Percentiles rank a stretch among this genome's conserved stretches.
phyloP scores from a whole-genome alignment of 768 basidiomycete genomes.

The Cystofilobasidium capitatum region DNA sequence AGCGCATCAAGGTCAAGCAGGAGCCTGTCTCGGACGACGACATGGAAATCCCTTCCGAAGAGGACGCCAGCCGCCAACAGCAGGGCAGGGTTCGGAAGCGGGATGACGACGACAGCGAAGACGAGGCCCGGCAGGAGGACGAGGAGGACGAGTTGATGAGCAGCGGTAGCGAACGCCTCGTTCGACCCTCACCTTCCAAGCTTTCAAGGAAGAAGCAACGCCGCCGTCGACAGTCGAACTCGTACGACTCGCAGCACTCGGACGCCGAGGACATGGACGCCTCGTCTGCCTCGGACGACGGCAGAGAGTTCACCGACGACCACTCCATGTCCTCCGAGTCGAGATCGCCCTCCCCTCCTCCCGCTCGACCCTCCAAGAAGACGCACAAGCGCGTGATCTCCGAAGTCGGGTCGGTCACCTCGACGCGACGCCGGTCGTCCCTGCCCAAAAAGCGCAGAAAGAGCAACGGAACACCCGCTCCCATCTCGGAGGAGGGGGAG shows the following conservation, averaged over 20 bases:
- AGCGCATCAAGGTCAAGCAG: neutral
- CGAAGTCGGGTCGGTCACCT: constrained; percentile 18
- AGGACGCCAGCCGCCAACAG: neutral
- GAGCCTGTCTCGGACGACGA: constrained; percentile 1
- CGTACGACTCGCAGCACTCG: neutral
- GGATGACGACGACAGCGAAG: neutral
- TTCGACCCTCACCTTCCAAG: neutral
- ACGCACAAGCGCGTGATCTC: constrained; percentile 19
- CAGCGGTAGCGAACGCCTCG: neutral
- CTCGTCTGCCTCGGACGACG: neutral
- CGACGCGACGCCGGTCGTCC: neutral
- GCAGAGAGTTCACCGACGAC: neutral
- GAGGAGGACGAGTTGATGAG: neutral
- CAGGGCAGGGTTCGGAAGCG: neutral
- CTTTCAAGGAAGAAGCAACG: neutral
- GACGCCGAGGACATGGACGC: neutral
- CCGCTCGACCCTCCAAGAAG: constrained; percentile 1
- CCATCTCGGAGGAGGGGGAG: constrained; percentile 2
- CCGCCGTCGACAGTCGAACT: neutral
- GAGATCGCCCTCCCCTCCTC: constrained; percentile 6
- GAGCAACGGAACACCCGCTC: neutral
- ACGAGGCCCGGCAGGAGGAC: constrained; percentile 4
- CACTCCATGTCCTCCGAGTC: neutral
- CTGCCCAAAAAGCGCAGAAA: constrained; percentile 12
- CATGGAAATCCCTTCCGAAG: neutral